Conservation (phyloP, 345 rosid genomes). For the Lumnitzera littorea region DNA sequence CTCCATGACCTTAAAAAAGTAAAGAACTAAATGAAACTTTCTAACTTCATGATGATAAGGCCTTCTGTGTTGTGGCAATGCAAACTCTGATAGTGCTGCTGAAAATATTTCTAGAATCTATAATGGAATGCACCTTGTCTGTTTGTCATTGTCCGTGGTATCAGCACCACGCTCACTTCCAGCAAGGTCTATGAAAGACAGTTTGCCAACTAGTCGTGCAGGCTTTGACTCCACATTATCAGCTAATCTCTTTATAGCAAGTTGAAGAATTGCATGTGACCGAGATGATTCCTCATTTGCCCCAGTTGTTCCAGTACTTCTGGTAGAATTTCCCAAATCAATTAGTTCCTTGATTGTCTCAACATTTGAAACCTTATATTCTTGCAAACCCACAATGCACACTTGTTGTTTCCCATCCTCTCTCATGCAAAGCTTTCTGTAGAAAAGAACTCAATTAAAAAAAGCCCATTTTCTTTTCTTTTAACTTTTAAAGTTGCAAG, state of each 20-base stretch:
- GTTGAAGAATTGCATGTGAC: constrained; percentile 68
- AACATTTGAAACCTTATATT: constrained; percentile 49
- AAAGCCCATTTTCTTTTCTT: not conserved
- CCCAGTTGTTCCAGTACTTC: constrained; percentile 58
- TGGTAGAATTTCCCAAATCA: constrained; percentile 51
- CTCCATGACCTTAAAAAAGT: too few relatives aligned
- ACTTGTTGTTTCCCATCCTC: constrained; percentile 69
- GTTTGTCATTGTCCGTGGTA: constrained; percentile 67
- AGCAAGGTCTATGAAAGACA: constrained; percentile 63
- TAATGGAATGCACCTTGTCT: constrained; percentile 37
- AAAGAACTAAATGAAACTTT: too few relatives aligned
- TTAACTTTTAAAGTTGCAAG: not conserved
- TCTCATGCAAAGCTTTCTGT: constrained; percentile 65
- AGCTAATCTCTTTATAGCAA: constrained; percentile 43
- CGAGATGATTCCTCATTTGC: constrained; percentile 70
- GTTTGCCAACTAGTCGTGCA: constrained; percentile 44
- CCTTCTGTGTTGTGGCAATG: too few relatives aligned
- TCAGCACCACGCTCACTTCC: constrained; percentile 77
- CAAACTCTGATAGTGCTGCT: too few relatives aligned
- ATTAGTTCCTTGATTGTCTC: constrained; percentile 47
- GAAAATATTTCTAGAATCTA: not conserved
- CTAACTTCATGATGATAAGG: too few relatives aligned
- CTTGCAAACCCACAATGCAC: constrained; percentile 62
- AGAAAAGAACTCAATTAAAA: constrained; percentile 2
- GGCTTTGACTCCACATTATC: constrained; percentile 47